phyloP scores from a whole-genome alignment of 768 basidiomycete species.

The Calvatia gigantea region DNA sequence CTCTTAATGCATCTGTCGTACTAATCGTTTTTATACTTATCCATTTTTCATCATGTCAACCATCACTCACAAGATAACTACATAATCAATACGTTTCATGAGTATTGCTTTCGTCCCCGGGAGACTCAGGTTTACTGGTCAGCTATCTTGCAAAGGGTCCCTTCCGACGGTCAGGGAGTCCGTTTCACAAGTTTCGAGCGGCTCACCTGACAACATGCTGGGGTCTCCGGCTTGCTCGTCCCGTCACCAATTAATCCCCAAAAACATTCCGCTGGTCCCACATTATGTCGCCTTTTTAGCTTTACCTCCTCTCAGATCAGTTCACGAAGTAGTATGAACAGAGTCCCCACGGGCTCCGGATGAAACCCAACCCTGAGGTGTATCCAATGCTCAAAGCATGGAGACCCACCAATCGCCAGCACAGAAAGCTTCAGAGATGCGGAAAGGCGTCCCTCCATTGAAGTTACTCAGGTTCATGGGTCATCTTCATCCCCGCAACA shows the following conservation, averaged over 20 bases:
- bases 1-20: conserved; percentile 2
- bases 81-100: neutral
- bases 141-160: too few species aligned
- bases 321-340: too few species aligned
- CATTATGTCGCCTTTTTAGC: neutral
- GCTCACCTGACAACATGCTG: too few species aligned
- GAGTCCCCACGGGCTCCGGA: too few species aligned
- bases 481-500: too few species aligned
- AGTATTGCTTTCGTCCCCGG: neutral
- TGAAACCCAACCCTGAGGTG: too few species aligned
- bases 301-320: too few species aligned
- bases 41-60: neutral
- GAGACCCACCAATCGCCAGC: too few species aligned
- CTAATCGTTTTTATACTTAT: conserved; percentile 4
- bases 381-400: too few species aligned
- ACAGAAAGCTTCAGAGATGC: too few species aligned
- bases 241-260: neutral
- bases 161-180: neutral
- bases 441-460: too few species aligned
- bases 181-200: neutral
- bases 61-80: conserved; percentile 9
- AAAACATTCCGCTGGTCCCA: neutral
- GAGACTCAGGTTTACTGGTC: neutral
- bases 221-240: neutral
- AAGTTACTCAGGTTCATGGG: too few species aligned